phyloP scores from a whole-genome alignment of 306 rosid species.

The Nissolia schottii region DNA sequence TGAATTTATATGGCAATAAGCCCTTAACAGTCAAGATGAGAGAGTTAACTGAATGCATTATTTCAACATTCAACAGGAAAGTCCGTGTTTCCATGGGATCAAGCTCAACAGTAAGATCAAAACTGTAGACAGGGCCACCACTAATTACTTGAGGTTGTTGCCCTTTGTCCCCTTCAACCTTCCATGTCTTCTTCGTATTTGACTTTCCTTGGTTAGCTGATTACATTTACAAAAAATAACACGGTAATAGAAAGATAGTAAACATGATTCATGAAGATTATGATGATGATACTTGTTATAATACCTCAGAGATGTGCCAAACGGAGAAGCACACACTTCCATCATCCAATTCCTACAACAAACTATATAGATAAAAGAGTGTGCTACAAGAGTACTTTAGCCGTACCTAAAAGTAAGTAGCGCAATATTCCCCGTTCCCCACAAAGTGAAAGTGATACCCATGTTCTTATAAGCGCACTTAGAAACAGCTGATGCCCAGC shows the following conservation, averaged over 20 bases:
- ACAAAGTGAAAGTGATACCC: constrained; percentile 3
- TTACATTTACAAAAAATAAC: neutral
- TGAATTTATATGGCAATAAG: too few species aligned
- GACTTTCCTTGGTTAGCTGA: constrained; percentile 79
- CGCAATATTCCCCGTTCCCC: neutral
- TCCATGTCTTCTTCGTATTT: constrained; percentile 60
- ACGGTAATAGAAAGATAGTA: neutral
- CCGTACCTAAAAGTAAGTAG: constrained; percentile 2
- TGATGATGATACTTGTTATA: neutral
- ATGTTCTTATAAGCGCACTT: constrained; percentile 15
- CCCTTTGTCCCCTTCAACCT: constrained; percentile 45
- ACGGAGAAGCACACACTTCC: constrained; percentile 69
- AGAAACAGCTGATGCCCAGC: constrained; percentile 12
- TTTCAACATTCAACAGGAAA: constrained; percentile 49
- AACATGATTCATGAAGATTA: too few species aligned
- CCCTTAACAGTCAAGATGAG: too few species aligned
- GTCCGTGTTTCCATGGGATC: constrained; percentile 94
- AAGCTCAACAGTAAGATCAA: constrained; percentile 57
- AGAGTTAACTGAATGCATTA: too few species aligned
- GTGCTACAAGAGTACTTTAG: too few species aligned
- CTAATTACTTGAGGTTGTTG: constrained; percentile 33
- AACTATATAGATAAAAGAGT: too few species aligned
- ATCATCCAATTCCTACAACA: constrained; percentile 74
- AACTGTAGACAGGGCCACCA: constrained; percentile 37
- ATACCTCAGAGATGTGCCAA: constrained; percentile 96